A percentile compares a stretch with the other conserved stretches of the same genome.
These are phyloP conservation scores for Ascochyta rabiei DNA, from an alignment of 2,329 filamentous ascomycete genomes.

Conservation along the genomic window DNA sequence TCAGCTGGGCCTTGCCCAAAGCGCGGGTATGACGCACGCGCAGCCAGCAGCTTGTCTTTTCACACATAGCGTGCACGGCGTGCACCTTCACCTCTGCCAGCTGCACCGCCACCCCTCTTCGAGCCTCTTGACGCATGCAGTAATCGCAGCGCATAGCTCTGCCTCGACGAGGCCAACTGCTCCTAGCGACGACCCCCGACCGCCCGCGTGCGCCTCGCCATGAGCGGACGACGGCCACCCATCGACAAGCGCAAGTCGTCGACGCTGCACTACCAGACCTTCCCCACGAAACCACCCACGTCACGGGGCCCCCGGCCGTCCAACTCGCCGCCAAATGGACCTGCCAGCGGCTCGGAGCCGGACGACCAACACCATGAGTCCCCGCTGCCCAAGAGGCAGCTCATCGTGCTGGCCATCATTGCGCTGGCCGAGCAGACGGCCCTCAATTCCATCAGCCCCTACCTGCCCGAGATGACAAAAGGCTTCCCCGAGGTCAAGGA, in stretches of 20 bases:
- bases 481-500: constrained; percentile 80
- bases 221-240: constrained; percentile 43
- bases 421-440: constrained; percentile 94
- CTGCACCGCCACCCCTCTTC: not conserved
- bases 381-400: constrained; percentile 81
- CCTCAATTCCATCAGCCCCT: constrained; percentile 93
- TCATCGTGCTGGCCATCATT: constrained; percentile 83
- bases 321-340: constrained; percentile 32
- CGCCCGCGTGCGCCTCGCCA: constrained; percentile 21
- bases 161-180: constrained; percentile 32
- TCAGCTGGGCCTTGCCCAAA: constrained; percentile 3
- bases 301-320: constrained; percentile 63
- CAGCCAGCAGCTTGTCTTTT: constrained; percentile 15
- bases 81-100: constrained; percentile 1
- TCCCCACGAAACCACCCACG: constrained; percentile 75
- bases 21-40: constrained; percentile 16
- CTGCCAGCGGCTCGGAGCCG: constrained; percentile 42
- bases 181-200: constrained; percentile 1
- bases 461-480: constrained; percentile 89
- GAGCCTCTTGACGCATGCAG: constrained; percentile 1
- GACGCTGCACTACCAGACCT: constrained; percentile 78
- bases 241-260: constrained; percentile 56
- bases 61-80: not conserved
- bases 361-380: constrained; percentile 60
- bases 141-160: not conserved